phyloP scores from a whole-genome alignment of 129 eudicot species.

The Chrysanthemum seticuspe region DNA sequence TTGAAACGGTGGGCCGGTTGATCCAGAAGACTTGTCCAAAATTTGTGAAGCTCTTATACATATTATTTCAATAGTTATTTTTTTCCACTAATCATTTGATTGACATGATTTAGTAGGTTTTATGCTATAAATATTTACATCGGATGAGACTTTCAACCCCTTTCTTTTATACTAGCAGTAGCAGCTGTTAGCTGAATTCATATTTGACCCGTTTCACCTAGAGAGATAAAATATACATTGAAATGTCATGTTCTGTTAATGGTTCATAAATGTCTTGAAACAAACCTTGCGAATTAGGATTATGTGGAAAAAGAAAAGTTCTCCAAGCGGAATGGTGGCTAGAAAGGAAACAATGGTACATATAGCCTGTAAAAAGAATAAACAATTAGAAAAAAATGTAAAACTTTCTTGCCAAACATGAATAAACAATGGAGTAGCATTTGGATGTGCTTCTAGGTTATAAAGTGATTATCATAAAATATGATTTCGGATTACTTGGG shows the following conservation, averaged over 20 bases:
- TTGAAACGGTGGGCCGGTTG: not conserved
- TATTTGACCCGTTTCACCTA: not conserved
- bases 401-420: too few species aligned
- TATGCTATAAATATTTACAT: not conserved
- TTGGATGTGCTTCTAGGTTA: too few species aligned
- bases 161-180: not conserved
- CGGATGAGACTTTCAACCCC: not conserved
- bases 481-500: not conserved
- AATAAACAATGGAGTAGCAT: not conserved
- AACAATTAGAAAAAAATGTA: conserved; percentile 16
- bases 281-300: conserved; percentile 84
- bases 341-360: conserved; percentile 75
- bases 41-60: not conserved
- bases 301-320: conserved; percentile 91
- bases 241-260: not conserved
- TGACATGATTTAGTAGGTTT: not conserved
- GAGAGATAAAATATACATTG: not conserved
- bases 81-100: not conserved
- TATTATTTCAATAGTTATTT: too few species aligned
- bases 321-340: conserved; percentile 83
- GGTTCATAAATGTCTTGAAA: not conserved
- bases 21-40: too few species aligned
- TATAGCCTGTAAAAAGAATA: conserved; percentile 54
- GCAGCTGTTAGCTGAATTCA: not conserved
- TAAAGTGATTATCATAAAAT: too few species aligned